Evolutionary conservation across 441 rosid genomes (phyloP), one percentile per base, ranked within the genome.

Genomic region (Erodium trifolium): DNA sequence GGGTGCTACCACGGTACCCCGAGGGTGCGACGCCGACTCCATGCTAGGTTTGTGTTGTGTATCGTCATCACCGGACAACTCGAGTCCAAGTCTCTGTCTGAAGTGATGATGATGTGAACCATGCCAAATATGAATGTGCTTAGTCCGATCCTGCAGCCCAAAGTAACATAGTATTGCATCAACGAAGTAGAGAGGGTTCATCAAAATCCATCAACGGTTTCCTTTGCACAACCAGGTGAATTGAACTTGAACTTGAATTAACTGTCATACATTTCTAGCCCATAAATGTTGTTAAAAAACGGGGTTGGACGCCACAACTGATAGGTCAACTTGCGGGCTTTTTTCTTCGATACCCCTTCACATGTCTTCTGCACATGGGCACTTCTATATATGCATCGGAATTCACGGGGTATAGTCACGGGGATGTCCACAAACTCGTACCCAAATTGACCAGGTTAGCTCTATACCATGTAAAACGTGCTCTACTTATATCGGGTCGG

Each of bases 1-100:
- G 67, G 97, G 97, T 37, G 97, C 88, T 68, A 86, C 81, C 69
- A 91, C 85, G 29, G 90, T 79, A 65, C 96, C 96, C 10, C 85
- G 90, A 73, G 88, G 84, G 71, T 78, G 84, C 67, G 84, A 78
- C 47, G 84, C 71, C 67, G 81, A 59, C 77, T 87, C 91, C 5
- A 75, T 78, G 82, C 75, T 77, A 67, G 81, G 78, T 76, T 79
- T 86, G 39, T 85, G 90, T 34, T 82, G 87, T 31, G 73, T 78
- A 72, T 85, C 86, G 45, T 81, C 91, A 65, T 83, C 88, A 67
- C 83, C 85, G 17, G 87, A 80, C 73, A 88, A 67, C 73, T 82
- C 79, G 2, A 83, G 71, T 68, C 86, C 91, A 45, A 87, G 68
- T 67, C 85, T 88, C 66, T 89, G 93, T 69, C 76, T 82, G 81